Base-by-base conservation (phyloP, 2,329 filamentous ascomycete genomes). In the Bipolaris zeicola region DNA sequence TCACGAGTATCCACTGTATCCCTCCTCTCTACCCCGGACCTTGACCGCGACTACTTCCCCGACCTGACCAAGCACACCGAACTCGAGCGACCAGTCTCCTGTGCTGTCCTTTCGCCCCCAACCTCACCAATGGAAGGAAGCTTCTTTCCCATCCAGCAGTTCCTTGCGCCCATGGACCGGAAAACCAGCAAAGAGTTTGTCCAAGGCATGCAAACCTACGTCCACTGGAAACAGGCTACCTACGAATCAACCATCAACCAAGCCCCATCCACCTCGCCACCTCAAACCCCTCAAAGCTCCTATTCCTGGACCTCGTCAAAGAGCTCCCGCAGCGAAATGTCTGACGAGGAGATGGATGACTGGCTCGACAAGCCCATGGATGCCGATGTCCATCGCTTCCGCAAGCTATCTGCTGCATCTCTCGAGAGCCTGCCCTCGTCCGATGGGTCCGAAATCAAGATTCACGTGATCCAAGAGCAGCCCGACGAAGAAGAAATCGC, bases 301-400 rank as follows among this genome's bases (percentile, higher is more conserved):
- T 39, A 26, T 41, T 50, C 53, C 1, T 50, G 41, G 43, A 49
- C 38, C 22, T 60, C 60, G 0, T 52, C 54, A 7, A 52, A 50
- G 22, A 63, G 58, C 26, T 18, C 57, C 11, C 50, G 38, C 18
- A 58, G 49, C 26, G 56, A 59, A 16, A 62, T 65, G 62, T 62
- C 62, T 0, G 62, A 65, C 42, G 62, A 65, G 54, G 49, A 63
- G n/a, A 63, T 65, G 33, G 62, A 65, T 26, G 58, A 61, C 10
- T 65, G 62, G 62, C 52, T 65, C 7, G 62, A 65, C 34, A 52
- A 52, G 20, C 62, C 62, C 18, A 56, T 58, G 49, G 61, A 65
- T 18, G 62, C 62, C 20, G 62, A 65, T 5, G 47, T 55, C n/a
- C 62, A 65, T 22, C 60, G 62, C 6, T 53, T 46, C 38, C 61